phyloP scores from a whole-genome alignment of 805 yeast species.

The Yamadazyma akitaensis region DNA sequence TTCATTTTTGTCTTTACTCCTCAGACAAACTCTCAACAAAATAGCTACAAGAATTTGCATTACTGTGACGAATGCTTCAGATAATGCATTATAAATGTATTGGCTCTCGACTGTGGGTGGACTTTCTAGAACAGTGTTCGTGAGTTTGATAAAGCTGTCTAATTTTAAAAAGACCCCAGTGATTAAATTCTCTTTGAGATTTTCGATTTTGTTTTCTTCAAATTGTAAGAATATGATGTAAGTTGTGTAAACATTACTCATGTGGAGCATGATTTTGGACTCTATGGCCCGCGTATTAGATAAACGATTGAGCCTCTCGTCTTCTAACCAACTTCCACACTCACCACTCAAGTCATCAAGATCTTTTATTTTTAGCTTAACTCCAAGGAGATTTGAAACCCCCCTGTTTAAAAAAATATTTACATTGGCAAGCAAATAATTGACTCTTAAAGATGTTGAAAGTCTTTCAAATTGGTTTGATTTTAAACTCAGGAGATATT shows the following conservation, averaged over 20 bases:
- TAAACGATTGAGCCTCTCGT: conserved; percentile 16
- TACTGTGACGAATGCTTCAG: conserved; percentile 7
- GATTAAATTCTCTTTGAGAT: conserved; percentile 9
- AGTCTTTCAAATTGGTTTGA: conserved; percentile 17
- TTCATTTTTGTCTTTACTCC: conserved; percentile 9
- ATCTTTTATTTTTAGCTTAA: conserved; percentile 18
- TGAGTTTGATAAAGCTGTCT: conserved; percentile 9
- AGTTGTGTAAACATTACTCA: conserved; percentile 26
- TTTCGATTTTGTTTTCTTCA: conserved; percentile 23
- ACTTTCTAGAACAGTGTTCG: conserved; percentile 1
- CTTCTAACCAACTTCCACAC: conserved; percentile 25
- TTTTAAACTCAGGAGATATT: conserved; percentile 16
- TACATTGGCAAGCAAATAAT: conserved; percentile 29
- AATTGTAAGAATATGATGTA: conserved; percentile 32
- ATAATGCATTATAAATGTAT: conserved; percentile 8
- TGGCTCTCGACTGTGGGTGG: conserved; percentile 2
- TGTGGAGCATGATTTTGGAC: conserved; percentile 21
- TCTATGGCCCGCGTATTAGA: conserved; percentile 18
- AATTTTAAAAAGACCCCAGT: conserved; percentile 10
- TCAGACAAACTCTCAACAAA: conserved; percentile 10
- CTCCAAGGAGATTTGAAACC: conserved; percentile 18
- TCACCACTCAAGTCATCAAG: conserved; percentile 21
- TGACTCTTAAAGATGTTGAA: conserved; percentile 19
- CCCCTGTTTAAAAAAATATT: conserved; percentile 21
- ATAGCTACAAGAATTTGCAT: conserved; percentile 13